Conservation (phyloP, 2,329 filamentous ascomycete genomes). For the Penicillium sp. region DNA sequence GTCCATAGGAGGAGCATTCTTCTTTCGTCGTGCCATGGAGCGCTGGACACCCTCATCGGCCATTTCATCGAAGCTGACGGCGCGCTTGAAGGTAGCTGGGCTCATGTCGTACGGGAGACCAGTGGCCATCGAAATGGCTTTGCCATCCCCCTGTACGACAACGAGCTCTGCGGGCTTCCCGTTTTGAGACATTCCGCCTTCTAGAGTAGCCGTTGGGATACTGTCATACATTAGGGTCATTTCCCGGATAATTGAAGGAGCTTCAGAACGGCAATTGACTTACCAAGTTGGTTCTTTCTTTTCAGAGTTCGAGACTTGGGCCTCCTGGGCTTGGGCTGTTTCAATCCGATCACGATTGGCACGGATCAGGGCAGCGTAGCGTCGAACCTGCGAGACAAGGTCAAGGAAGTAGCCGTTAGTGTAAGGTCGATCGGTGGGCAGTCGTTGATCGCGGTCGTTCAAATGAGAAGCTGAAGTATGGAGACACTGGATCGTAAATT, state of each 20-base stretch:
- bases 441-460: slow-evolving; percentile 78
- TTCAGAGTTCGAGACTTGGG: neutral
- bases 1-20: slow-evolving; percentile 81
- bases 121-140: slow-evolving; percentile 71
- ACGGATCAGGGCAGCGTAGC: slow-evolving; percentile 81
- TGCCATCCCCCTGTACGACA: slow-evolving; percentile 68
- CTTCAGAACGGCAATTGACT: slow-evolving; percentile 1
- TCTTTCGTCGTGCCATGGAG: slow-evolving; percentile 94
- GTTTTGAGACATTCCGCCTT: slow-evolving; percentile 75
- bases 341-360: slow-evolving; percentile 65
- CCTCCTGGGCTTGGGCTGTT: slow-evolving; percentile 47
- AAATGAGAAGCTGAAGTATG: slow-evolving; percentile 83
- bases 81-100: slow-evolving; percentile 49
- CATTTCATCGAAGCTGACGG: slow-evolving; percentile 51
- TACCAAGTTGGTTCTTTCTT: slow-evolving; percentile 44
- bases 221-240: slow-evolving; percentile 46
- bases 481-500: slow-evolving; percentile 83
- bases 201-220: slow-evolving; percentile 65
- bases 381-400: slow-evolving; percentile 85
- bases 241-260: neutral
- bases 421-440: slow-evolving; percentile 82
- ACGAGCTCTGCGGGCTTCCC: slow-evolving; percentile 81
- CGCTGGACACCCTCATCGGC: slow-evolving; percentile 76
- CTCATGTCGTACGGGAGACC: slow-evolving; percentile 57
- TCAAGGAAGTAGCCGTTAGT: slow-evolving; percentile 96